Conservation (phyloP, 352 stramenopile genomes). For the Detonula confervacea region DNA sequence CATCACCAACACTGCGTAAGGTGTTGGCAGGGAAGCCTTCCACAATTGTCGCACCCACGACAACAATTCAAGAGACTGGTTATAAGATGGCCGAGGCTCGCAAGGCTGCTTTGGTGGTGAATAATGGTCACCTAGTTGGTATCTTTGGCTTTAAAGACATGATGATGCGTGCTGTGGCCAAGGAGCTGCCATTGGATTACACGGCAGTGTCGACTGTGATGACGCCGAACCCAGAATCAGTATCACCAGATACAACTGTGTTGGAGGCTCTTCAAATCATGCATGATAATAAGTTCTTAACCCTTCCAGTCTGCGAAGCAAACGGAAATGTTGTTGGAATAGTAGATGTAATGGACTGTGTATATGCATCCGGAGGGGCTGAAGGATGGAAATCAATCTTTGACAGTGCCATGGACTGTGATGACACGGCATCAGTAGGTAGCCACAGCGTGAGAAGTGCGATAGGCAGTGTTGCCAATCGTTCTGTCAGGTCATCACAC, state of each 20-base stretch:
- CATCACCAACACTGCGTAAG: conserved; percentile 73
- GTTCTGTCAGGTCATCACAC: too few species aligned
- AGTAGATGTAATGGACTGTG: conserved; percentile 96
- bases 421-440: too few species aligned
- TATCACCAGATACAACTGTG: conserved; percentile 92
- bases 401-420: too few species aligned
- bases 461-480: too few species aligned
- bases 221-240: conserved; percentile 95
- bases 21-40: conserved; percentile 81
- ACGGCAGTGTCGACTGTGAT: conserved; percentile 96
- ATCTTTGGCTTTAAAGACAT: conserved; percentile 97
- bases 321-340: conserved; percentile 91
- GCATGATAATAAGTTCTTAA: conserved; percentile 98
- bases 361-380: too few species aligned
- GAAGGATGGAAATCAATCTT: too few species aligned
- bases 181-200: conserved; percentile 92
- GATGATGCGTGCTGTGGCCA: conserved; percentile 94
- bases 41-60: conserved; percentile 86
- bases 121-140: conserved; percentile 92
- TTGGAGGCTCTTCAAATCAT: conserved; percentile 98
- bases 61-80: conserved; percentile 92
- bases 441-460: too few species aligned
- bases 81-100: conserved; percentile 93
- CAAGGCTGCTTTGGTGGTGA: conserved; percentile 94
- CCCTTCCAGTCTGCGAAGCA: conserved; percentile 94